Evolutionary conservation across 805 yeast species (phyloP), one percentile per base, ranked within the genome.

Genomic region (Saccharomycopsis amapae): DNA sequence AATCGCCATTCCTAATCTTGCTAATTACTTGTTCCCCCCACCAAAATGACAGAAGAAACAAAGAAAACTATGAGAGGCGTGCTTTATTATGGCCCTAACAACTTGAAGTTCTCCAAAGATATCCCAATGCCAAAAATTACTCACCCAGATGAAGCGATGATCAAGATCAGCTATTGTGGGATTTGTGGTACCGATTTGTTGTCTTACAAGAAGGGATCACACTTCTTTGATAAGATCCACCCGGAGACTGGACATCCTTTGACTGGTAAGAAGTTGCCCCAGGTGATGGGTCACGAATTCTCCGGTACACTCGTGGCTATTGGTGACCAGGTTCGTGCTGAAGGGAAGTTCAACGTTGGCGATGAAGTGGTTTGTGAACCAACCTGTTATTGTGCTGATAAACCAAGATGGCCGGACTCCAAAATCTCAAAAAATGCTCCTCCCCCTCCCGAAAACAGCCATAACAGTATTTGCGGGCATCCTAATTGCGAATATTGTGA

Each of bases 171-270:
- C 13, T 74, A 66, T 56, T 76, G 82, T 55, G 85, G 85, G 5
- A 77, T 78, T 38, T 79, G 85, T 55, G 84, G 84, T 24, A 71
- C 81, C 1, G 84, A 78, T 56, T 60, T 78, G 34, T 79, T 77
- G 54, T 77, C 79, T 58, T 78, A 67, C 53, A 53, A 62, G 20
- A 76, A 72, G 24, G 81, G 79, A 1, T 81, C 85, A 4, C 73
- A 74, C 46, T 77, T 80, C 58, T 76, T 76, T 60, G 70, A 67
- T 5, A 52, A 55, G 18, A 15, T 44, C 23, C 41, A 52, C 13
- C 34, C 32, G 17, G 42, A 45, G 44, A 62, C 59, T 36, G 69
- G 70, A 17, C 59, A 63, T 35, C 56, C 56, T 13, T 58, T 75
- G 15, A 67, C 73, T 1, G 71, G 70, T 3, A 57, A 62, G 19